phyloP scores from a whole-genome alignment of 768 basidiomycete species.

The Clavaria fumosa region DNA sequence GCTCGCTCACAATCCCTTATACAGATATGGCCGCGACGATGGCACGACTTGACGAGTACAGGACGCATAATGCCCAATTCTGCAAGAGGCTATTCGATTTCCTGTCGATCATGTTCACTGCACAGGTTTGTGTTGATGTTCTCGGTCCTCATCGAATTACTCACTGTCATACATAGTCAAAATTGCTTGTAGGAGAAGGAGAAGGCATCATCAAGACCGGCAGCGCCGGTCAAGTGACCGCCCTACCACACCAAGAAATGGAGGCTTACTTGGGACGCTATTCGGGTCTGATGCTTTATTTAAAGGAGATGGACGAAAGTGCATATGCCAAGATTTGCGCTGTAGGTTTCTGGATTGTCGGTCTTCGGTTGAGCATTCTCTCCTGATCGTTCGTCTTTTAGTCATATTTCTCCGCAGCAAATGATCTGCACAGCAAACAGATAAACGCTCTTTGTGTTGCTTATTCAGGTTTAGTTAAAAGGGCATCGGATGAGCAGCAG shows the following conservation, averaged over 20 bases:
- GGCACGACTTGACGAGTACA: slow-evolving; percentile 83
- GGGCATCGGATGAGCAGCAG: slow-evolving; percentile 52
- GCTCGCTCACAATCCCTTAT: neutral
- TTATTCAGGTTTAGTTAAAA: slow-evolving; percentile 47
- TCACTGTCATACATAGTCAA: slow-evolving; percentile 29
- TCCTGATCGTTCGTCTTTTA: slow-evolving; percentile 55
- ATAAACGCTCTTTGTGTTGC: slow-evolving; percentile 55
- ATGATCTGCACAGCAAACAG: slow-evolving; percentile 68
- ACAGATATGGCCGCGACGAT: slow-evolving; percentile 95
- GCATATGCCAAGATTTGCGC: slow-evolving; percentile 83
- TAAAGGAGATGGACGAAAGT: slow-evolving; percentile 91
- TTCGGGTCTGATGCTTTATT: slow-evolving; percentile 76
- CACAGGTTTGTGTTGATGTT: slow-evolving; percentile 41
- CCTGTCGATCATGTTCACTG: slow-evolving; percentile 80
- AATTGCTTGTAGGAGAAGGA: slow-evolving; percentile 48
- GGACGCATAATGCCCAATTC: slow-evolving; percentile 80
- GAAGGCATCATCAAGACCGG: slow-evolving; percentile 35
- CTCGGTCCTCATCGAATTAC: slow-evolving; percentile 1
- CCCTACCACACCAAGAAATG: slow-evolving; percentile 53
- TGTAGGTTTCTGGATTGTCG: slow-evolving; percentile 29
- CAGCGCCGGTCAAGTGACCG: slow-evolving; percentile 28
- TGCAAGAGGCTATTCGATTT: slow-evolving; percentile 87
- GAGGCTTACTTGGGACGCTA: slow-evolving; percentile 80
- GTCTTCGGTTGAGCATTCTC: neutral
- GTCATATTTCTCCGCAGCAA: slow-evolving; percentile 84